Conservation (phyloP, 495 filamentous ascomycete genomes). For the Neurospora hispaniola region DNA sequence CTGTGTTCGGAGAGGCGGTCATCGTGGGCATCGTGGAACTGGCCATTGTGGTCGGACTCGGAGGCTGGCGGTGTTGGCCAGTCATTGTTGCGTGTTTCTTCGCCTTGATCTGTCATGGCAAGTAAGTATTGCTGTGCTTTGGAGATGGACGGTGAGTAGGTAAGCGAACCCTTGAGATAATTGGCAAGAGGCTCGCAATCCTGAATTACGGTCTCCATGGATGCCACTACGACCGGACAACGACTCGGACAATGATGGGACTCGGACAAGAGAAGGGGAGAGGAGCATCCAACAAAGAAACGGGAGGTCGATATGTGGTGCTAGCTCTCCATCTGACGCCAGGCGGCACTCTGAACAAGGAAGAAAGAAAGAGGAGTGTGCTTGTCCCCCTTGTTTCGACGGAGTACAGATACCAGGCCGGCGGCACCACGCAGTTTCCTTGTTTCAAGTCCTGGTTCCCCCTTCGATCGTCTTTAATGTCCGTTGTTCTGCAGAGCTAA, state of each 20-base stretch:
- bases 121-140: background rate
- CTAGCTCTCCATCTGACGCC: slow-evolving; percentile 23
- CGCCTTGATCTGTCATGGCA: slow-evolving; percentile 26
- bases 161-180: slow-evolving; percentile 77
- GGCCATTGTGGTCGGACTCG: slow-evolving; percentile 26
- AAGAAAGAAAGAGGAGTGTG: slow-evolving; percentile 5
- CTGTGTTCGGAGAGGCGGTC: slow-evolving; percentile 20
- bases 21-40: background rate
- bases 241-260: background rate
- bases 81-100: slow-evolving; percentile 25
- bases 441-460: background rate
- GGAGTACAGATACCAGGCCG: slow-evolving; percentile 1
- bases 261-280: background rate
- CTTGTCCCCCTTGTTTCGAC: background rate
- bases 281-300: background rate
- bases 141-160: slow-evolving; percentile 2
- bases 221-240: slow-evolving; percentile 13
- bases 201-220: slow-evolving; percentile 88
- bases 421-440: background rate
- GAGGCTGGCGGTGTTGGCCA: slow-evolving; percentile 28
- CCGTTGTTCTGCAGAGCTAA: background rate
- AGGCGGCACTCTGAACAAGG: slow-evolving; percentile 6
- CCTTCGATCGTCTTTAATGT: background rate
- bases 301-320: slow-evolving; percentile 4
- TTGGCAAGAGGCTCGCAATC: slow-evolving; percentile 85